Percentiles rank a stretch among this genome's conserved stretches.
These are phyloP conservation scores for Ceratorhiza oryzae-sativae DNA, from an alignment of 1,284 basidiomycete genomes.

Conservation along the genomic window DNA sequence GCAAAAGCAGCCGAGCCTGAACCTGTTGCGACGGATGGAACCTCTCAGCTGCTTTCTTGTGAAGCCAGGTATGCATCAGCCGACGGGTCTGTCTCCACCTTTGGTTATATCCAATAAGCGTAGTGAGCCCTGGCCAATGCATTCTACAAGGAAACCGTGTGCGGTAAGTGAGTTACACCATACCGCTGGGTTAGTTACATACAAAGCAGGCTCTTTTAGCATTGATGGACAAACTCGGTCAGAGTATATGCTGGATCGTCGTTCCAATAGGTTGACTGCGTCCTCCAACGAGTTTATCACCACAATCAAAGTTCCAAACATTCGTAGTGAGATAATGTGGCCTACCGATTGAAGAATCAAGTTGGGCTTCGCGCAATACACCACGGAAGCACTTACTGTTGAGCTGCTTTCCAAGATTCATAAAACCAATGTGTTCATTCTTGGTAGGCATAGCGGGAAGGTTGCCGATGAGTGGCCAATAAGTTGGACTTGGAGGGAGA, in stretches of 20 bases:
- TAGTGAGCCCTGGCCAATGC: neutral
- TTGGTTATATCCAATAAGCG: constrained; percentile 24
- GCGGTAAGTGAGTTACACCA: too few species aligned
- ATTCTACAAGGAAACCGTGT: too few species aligned
- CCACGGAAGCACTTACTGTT: constrained; percentile 1
- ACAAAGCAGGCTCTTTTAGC: constrained; percentile 42
- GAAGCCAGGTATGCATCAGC: constrained; percentile 46
- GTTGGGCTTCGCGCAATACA: neutral
- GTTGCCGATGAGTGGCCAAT: constrained; percentile 25
- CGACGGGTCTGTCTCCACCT: constrained; percentile 45
- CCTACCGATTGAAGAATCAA: neutral
- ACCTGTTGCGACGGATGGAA: constrained; percentile 43
- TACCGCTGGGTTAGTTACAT: neutral
- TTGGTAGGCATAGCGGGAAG: constrained; percentile 19
- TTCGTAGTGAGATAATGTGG: constrained; percentile 53
- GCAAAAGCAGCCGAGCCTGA: constrained; percentile 5
- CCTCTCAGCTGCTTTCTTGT: constrained; percentile 43
- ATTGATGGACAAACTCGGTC: constrained; percentile 48
- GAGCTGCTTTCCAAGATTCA: constrained; percentile 17
- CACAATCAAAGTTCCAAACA: constrained; percentile 52
- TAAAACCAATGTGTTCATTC: constrained; percentile 27
- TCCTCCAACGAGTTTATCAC: constrained; percentile 54
- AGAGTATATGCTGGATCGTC: constrained; percentile 54
- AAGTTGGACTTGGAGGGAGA: constrained; percentile 28
- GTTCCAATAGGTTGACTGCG: constrained; percentile 54